Evolutionary conservation across 352 stramenopile genomes (phyloP), one percentile per base, ranked within the genome.

Genomic region (Globisporangium rhizosaccharum): DNA sequence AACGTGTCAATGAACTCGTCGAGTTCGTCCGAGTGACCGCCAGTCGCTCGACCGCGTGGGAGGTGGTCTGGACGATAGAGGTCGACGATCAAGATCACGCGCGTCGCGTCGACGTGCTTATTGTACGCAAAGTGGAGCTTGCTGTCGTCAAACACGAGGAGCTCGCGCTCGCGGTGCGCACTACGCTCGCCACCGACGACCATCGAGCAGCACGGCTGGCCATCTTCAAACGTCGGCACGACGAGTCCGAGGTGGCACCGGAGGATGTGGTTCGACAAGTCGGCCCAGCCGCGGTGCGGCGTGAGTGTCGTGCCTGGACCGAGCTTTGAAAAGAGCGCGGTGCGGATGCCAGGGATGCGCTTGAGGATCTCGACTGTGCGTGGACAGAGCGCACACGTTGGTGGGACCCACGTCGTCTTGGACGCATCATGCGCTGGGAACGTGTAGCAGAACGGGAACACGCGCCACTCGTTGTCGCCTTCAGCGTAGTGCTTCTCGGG

Each of bases 81-180:
- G 62, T 97, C 88, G 42, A 97, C 72, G 59, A 97, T 97, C 26
- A 97, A 69, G 30, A 97, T 82, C 36, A 82, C 75, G 8, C 82
- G 76, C 49, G 74, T 89, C 59, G 81, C 66, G 14, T 82, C 71
- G 3, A 71, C 64, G 59, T 90, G 84, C 56, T 85, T 61, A 66
- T 96, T 96, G 67, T 79, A 96, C 54, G 85, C 87, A 52, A 88
- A 89, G 70, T 97, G 88, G 51, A 96, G 72, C 63, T 97, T 97
- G 68, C 84, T 95, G 67, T 97, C 88, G 69, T 97, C 88, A 62
- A 97, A 97, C 14, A 97, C 88, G 39, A 96, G 74, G 28, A 97
- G 66, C 59, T 93, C 74, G 17, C 79, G 71, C 59, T 92, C 74
- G n/a, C 64, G 53, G 59, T 97, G 88, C 49, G 78, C 79, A 5